Conservation (phyloP, 441 rosid species). For the Raphanus hybrid region DNA sequence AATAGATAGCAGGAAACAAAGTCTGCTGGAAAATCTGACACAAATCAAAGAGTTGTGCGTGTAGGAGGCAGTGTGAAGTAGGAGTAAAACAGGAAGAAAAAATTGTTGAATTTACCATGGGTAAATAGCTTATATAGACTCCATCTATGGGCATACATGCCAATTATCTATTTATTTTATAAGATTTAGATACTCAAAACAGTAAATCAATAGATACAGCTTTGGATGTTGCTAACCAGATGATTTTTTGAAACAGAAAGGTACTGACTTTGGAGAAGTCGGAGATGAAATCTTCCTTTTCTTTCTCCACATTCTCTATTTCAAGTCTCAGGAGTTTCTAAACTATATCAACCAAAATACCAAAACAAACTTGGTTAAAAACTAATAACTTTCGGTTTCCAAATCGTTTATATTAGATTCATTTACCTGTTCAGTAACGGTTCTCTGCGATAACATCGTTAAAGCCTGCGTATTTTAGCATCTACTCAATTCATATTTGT, state of each 20-base stretch:
- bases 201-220: background rate
- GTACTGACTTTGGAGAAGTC: constrained; percentile 75
- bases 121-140: no score
- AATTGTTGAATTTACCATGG: no score
- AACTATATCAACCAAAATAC: constrained; percentile 52
- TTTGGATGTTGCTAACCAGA: background rate
- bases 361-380: background rate
- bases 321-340: constrained; percentile 69
- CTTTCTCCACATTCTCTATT: constrained; percentile 64
- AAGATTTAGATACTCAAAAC: background rate
- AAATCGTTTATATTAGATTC: background rate
- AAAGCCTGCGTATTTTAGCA: constrained; percentile 91
- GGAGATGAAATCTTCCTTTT: constrained; percentile 60
- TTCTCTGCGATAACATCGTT: constrained; percentile 75
- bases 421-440: constrained; percentile 76
- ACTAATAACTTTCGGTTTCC: background rate
- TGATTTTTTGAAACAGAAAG: background rate
- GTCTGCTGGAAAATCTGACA: no score
- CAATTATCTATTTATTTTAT: background rate
- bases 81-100: no score
- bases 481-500: constrained; percentile 45
- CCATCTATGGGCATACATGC: no score
- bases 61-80: no score
- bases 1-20: no score
- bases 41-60: no score